Evolutionary conservation across 2,329 filamentous ascomycete genomes (phyloP), one percentile per base, ranked within the genome.

Genomic region (Pseudogymnoascus sp.): DNA sequence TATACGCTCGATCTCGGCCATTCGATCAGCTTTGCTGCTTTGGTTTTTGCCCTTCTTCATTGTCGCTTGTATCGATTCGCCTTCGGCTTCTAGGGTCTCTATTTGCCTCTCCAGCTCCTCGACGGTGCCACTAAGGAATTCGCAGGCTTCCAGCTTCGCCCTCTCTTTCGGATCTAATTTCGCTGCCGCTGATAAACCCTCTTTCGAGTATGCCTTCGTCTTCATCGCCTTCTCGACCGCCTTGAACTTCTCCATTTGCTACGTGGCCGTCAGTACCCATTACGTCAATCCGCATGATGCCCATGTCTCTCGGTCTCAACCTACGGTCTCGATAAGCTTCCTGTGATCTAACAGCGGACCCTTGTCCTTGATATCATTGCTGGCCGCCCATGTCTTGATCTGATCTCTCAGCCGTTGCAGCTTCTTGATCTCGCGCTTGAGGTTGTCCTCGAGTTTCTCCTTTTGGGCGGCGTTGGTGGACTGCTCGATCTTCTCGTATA

Each of bases 161-260:
- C 96, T 91, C 76, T 97, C 95, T 75, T 93, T 96, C n/a, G 95
- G 95, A 78, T 99, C 95, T 67, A 97, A 84, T 77, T 96, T 96
- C 60, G 91, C 88, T 25, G 92, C 91, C 61, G 93, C 90, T 67
- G 91, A 95, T 68, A 99, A 80, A 49, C 95, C 95, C 78, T 97
- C 95, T 81, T 99, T 97, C 66, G 95, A 97, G 78, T 96, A 99
- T 66, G 95, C 95, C 77, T 99, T 99, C 63, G 95, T 99, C 82
- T 99, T 99, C 95, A 99, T 97, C 73, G 96, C 95, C 82, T 99
- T 99, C 78, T 99, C 95, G 62, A 99, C 95, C n/a, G 93, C 93
- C 80, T 99, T 99, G 85, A 99, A 99, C 72, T 91, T 92, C 79
- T 99, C 95, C 95, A 99, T 99, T 90, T 93, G 88, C 91, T 95